phyloP scores from a whole-genome alignment of 805 yeast genomes.

The Metschnikowia dekortorum region DNA sequence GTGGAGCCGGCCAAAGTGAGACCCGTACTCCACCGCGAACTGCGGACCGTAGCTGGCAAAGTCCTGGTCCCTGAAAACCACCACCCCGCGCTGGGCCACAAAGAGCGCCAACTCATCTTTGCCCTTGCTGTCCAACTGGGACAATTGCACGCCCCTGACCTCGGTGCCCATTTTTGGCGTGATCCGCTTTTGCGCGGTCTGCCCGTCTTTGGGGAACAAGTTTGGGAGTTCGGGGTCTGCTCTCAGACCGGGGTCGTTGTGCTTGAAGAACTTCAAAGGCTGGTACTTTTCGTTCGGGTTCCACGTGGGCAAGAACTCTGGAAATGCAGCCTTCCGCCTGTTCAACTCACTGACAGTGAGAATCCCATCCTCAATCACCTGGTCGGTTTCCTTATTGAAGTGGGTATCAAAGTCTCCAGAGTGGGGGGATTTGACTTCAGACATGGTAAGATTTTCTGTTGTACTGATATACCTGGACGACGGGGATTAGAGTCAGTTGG shows the following conservation, averaged over 20 bases:
- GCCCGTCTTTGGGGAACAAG: constrained; percentile 41
- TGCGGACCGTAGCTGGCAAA: constrained; percentile 45
- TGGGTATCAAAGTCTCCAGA: constrained; percentile 43
- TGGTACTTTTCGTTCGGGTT: constrained; percentile 52
- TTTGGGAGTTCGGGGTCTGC: constrained; percentile 58
- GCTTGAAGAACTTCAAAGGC: constrained; percentile 52
- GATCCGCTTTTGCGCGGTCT: constrained; percentile 33
- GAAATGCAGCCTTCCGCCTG: constrained; percentile 31
- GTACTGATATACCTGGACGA: too few relatives aligned
- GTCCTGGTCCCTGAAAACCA: constrained; percentile 63
- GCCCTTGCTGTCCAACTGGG: constrained; percentile 47
- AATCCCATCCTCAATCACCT: constrained; percentile 37
- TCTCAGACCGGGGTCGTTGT: constrained; percentile 57
- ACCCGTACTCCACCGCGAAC: constrained; percentile 50
- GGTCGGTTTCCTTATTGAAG: constrained; percentile 49
- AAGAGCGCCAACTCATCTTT: constrained; percentile 67
- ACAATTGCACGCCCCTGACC: constrained; percentile 55
- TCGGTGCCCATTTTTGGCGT: constrained; percentile 73
- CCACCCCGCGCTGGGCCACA: constrained; percentile 69
- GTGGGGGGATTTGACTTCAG: constrained; percentile 5
- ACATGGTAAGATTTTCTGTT: neutral
- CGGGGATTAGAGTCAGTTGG: too few relatives aligned
- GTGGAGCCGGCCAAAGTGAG: constrained; percentile 66
- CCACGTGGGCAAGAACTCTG: constrained; percentile 67
- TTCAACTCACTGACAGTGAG: constrained; percentile 37